Evolutionary conservation across 129 eudicot species (phyloP).

Genomic region (Flaveria sonorensis): DNA sequence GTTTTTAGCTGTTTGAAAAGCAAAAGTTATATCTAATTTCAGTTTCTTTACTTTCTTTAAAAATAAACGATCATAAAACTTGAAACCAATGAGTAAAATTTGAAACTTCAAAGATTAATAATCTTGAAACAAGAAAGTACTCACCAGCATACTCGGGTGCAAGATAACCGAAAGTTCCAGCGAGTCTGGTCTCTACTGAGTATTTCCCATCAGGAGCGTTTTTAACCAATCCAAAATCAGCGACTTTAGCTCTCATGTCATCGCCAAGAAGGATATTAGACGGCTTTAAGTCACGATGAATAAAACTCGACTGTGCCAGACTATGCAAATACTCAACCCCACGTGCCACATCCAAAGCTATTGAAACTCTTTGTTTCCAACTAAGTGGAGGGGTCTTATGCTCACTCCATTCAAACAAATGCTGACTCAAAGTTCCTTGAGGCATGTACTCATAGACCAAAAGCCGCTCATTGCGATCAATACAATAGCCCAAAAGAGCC

Average conservation of each 20-base stretch:
- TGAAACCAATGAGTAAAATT: slow-evolving; percentile 7
- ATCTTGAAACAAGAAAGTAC: slow-evolving; percentile 15
- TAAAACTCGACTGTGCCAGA: slow-evolving; percentile 56
- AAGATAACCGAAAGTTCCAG: slow-evolving; percentile 66
- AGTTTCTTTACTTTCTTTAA: neutral
- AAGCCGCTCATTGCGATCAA: slow-evolving; percentile 63
- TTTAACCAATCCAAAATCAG: slow-evolving; percentile 66
- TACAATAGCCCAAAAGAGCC: slow-evolving; percentile 58
- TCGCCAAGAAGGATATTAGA: slow-evolving; percentile 60
- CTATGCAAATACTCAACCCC: slow-evolving; percentile 67
- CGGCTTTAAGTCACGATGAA: slow-evolving; percentile 60
- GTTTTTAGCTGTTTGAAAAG: neutral
- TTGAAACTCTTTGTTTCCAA: slow-evolving; percentile 61
- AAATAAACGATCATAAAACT: neutral
- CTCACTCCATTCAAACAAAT: slow-evolving; percentile 47
- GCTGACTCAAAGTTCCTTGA: slow-evolving; percentile 58
- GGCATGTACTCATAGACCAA: slow-evolving; percentile 72
- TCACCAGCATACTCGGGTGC: slow-evolving; percentile 65
- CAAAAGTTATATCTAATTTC: neutral
- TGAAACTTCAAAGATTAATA: neutral
- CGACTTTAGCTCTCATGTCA: slow-evolving; percentile 68
- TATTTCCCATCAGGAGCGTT: slow-evolving; percentile 60
- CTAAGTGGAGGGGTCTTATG: slow-evolving; percentile 37
- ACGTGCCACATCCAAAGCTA: slow-evolving; percentile 65
- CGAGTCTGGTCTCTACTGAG: slow-evolving; percentile 59